A percentile compares a stretch with the other conserved stretches of the same genome.
phyloP scores from a whole-genome alignment of 208 protist species.

The Endotrypanum monterogeii region DNA sequence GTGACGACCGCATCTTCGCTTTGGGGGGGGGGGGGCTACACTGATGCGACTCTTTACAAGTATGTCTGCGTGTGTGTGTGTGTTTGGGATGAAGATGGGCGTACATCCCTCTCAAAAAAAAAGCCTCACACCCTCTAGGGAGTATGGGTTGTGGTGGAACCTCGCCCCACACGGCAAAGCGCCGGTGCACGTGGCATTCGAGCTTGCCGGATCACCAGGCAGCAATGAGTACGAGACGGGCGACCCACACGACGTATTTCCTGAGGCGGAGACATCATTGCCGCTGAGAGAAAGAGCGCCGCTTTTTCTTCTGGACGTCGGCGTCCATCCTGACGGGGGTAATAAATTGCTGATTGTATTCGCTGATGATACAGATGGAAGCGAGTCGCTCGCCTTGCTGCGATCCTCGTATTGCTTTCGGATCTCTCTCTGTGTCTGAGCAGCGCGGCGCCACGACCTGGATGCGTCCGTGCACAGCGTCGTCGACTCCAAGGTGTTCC shows the following conservation, averaged over 20 bases:
- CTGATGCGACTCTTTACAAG: no score
- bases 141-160: constrained; percentile 35
- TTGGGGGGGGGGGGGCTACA: no score
- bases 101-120: constrained; percentile 15
- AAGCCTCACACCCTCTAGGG: constrained; percentile 13
- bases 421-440: constrained; percentile 6
- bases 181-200: neutral
- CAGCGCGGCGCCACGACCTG: constrained; percentile 15
- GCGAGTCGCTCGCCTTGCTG: constrained; percentile 2
- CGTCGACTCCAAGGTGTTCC: neutral
- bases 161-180: constrained; percentile 7
- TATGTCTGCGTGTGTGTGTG: no score
- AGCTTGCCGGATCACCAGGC: neutral
- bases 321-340: neutral
- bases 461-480: constrained; percentile 6
- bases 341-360: neutral
- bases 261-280: neutral
- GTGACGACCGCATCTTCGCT: no score
- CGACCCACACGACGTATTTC: neutral
- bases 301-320: neutral
- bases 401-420: neutral
- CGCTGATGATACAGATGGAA: neutral
- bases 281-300: neutral
- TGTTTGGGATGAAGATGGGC: neutral
- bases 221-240: neutral